phyloP scores from a whole-genome alignment of 2,329 filamentous ascomycete genomes.

The Ceratocystis destructans region DNA sequence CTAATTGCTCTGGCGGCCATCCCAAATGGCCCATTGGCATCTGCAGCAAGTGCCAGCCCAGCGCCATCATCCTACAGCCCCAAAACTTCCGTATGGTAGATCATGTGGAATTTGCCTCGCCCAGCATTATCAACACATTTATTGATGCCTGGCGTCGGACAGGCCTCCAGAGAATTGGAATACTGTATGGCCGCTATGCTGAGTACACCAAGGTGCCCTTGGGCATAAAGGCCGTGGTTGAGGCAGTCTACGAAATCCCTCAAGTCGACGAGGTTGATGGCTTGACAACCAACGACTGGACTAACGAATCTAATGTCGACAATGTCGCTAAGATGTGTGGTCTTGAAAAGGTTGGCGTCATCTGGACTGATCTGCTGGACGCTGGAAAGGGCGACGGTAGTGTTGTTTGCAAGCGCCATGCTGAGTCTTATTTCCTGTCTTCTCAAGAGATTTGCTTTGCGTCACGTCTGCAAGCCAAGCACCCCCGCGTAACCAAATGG shows the following conservation, averaged over 20 bases:
- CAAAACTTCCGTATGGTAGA: slow-evolving; percentile 95
- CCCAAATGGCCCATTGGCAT: slow-evolving; percentile 91
- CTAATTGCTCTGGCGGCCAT: slow-evolving; percentile 84
- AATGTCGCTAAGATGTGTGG: slow-evolving; percentile 71
- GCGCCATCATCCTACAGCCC: slow-evolving; percentile 86
- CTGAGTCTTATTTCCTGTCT: slow-evolving; percentile 86
- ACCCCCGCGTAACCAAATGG: slow-evolving; percentile 90
- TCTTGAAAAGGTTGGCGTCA: slow-evolving; percentile 76
- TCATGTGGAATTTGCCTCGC: slow-evolving; percentile 87
- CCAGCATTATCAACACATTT: slow-evolving; percentile 73
- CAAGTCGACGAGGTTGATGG: slow-evolving; percentile 83
- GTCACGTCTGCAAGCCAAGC: slow-evolving; percentile 70
- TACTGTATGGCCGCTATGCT: slow-evolving; percentile 78
- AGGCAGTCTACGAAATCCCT: slow-evolving; percentile 93
- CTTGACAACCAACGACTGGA: slow-evolving; percentile 71
- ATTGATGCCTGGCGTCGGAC: slow-evolving; percentile 85
- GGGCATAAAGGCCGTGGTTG: slow-evolving; percentile 86
- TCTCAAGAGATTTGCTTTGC: slow-evolving; percentile 87
- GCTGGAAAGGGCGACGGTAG: slow-evolving; percentile 67
- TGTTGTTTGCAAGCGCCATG: slow-evolving; percentile 88
- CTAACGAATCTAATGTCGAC: slow-evolving; percentile 69
- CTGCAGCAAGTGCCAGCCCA: slow-evolving; percentile 95
- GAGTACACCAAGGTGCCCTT: slow-evolving; percentile 88
- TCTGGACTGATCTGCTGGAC: slow-evolving; percentile 86
- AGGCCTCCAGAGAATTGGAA: slow-evolving; percentile 72